A percentile compares a stretch with the other conserved stretches of the same genome.
These are phyloP conservation scores for Cladophialophora immunda DNA, from an alignment of 2,329 filamentous ascomycete genomes.

Conservation along the genomic window DNA sequence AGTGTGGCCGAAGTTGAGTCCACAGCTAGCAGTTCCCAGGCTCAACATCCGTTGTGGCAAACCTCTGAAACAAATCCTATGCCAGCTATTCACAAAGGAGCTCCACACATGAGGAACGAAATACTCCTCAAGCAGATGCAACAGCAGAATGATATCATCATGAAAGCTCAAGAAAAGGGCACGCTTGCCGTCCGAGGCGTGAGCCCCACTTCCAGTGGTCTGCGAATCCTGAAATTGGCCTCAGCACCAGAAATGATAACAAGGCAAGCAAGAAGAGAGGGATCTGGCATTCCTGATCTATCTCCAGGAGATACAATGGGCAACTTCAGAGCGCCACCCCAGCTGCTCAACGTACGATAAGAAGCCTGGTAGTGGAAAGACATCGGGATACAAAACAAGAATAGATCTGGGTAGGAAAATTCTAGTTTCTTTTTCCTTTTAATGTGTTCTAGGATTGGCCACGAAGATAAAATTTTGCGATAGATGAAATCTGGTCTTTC, in stretches of 20 bases:
- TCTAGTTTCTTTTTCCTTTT: background rate
- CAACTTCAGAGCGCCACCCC: slow-evolving; percentile 1
- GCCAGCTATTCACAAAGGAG: background rate
- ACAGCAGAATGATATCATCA: slow-evolving; percentile 22
- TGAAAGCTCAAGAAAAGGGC: slow-evolving; percentile 11
- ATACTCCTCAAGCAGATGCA: slow-evolving; percentile 21
- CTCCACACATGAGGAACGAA: slow-evolving; percentile 3
- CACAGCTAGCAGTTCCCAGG: background rate
- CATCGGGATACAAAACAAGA: background rate
- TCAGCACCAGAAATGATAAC: slow-evolving; percentile 1
- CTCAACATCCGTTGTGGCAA: background rate
- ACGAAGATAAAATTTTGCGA: background rate
- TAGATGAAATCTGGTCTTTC: background rate
- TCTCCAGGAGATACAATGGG: background rate
- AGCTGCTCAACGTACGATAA: slow-evolving; percentile 18
- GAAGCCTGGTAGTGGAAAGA: background rate
- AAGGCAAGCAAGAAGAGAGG: background rate
- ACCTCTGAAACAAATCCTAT: background rate
- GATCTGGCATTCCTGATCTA: slow-evolving; percentile 1
- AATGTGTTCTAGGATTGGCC: background rate
- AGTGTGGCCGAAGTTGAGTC: background rate
- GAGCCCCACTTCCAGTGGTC: background rate
- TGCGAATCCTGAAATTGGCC: slow-evolving; percentile 10
- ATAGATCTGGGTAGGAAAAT: background rate
- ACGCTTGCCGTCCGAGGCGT: background rate